Conservation (phyloP, 345 rosid species). For the Melastoma malabathricum region DNA sequence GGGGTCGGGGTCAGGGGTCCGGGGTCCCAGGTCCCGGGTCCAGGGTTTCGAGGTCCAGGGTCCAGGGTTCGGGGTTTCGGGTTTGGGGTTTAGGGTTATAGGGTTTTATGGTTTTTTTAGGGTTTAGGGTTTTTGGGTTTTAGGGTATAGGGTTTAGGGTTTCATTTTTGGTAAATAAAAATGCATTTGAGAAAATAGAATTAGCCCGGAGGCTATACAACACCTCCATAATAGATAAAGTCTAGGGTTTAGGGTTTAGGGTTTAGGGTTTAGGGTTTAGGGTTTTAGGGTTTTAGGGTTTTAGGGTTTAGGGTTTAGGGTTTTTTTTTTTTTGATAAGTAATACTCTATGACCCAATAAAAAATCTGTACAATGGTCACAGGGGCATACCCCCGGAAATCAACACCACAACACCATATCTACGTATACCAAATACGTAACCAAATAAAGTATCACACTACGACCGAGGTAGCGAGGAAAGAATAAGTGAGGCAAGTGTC, state of each 20-base stretch:
- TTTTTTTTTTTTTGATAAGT: background rate
- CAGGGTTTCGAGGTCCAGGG: slow-evolving; percentile 3
- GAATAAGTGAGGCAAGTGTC: too few species aligned
- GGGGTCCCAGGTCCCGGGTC: background rate
- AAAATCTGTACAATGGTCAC: too few species aligned
- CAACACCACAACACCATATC: too few species aligned
- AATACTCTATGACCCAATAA: too few species aligned
- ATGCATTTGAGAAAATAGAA: too few species aligned
- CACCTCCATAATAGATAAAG: too few species aligned
- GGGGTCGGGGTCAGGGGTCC: background rate
- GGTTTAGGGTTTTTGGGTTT: slow-evolving; percentile 3
- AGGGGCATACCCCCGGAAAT: too few species aligned
- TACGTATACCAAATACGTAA: too few species aligned
- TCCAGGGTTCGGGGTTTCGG: slow-evolving; percentile 3
- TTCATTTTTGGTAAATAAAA: background rate
- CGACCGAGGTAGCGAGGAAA: too few species aligned
- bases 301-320: slow-evolving; percentile 4
- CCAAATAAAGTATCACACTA: too few species aligned
- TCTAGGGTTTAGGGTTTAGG: slow-evolving; percentile 7
- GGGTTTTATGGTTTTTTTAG: slow-evolving; percentile 3
- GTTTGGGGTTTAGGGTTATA: slow-evolving; percentile 3
- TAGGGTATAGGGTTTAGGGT: slow-evolving; percentile 5
- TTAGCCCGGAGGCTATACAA: too few species aligned
- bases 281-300: slow-evolving; percentile 1
- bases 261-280: slow-evolving; percentile 3